Percentiles rank a stretch among this genome's conserved stretches.
phyloP scores from a whole-genome alignment of 805 yeast species.

The Candida maltosa region DNA sequence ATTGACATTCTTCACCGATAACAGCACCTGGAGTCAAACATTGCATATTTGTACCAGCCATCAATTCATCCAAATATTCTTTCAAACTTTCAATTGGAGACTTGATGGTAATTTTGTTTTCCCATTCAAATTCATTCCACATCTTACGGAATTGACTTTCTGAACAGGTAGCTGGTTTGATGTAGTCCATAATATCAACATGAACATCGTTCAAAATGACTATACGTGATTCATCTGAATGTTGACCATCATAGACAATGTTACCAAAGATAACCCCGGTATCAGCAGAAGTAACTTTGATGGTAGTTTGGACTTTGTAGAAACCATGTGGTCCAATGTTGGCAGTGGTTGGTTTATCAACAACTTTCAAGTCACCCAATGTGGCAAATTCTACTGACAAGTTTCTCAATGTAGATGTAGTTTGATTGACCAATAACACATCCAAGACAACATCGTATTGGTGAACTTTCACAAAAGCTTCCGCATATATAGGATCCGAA shows the following conservation, averaged over 20 bases:
- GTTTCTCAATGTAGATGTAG: conserved; percentile 85
- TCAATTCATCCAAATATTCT: conserved; percentile 71
- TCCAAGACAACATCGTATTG: conserved; percentile 95
- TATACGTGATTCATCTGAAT: conserved; percentile 83
- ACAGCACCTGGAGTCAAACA: conserved; percentile 90
- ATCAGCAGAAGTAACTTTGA: conserved; percentile 94
- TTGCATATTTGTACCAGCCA: conserved; percentile 88
- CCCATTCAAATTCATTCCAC: conserved; percentile 99
- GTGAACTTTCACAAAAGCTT: conserved; percentile 92
- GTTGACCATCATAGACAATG: conserved; percentile 93
- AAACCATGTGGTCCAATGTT: conserved; percentile 98
- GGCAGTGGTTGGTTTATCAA: conserved; percentile 84
- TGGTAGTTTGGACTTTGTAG: conserved; percentile 82
- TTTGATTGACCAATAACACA: conserved; percentile 91
- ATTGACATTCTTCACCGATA: conserved; percentile 85
- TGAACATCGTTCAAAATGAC: conserved; percentile 93
- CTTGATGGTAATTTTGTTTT: conserved; percentile 89
- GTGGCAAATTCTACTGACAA: conserved; percentile 93
- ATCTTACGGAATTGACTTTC: conserved; percentile 89
- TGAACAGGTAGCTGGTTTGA: conserved; percentile 88
- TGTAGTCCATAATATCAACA: conserved; percentile 95
- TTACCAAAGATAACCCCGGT: conserved; percentile 98
- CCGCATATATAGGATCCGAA: conserved; percentile 97
- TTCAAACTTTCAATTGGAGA: conserved; percentile 64
- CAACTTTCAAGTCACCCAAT: conserved; percentile 90